Evolutionary conservation across 306 rosid species (phyloP), one percentile per base, ranked within the genome.

Genomic region (Glycine soja): DNA sequence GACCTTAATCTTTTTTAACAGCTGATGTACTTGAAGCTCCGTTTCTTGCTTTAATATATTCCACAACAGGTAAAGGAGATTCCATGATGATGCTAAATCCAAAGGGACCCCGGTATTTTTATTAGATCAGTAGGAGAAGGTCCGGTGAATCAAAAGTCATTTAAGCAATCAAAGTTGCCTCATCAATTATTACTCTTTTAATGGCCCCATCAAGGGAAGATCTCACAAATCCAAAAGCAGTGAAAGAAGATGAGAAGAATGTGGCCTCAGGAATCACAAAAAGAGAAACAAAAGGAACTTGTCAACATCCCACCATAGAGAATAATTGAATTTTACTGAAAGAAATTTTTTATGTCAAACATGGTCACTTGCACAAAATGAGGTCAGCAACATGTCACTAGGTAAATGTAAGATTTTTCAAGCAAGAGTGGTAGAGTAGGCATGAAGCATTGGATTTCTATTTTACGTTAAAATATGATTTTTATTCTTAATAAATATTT

Each of bases 241-340:
- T 61, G 84, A 85, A 85, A 83, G 90, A 85, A 84, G 95, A 87
- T 90, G 86, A 24, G 91, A 90, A 85, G 92, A 91, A 91, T 89
- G 85, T 90, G 93, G 88, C 97, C 91, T 85, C 84, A 87, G 93
- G 95, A 91, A 91, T 93, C 98, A 76, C 73, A 72, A 74, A 91
- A 93, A 86, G 94, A 82, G 90, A 88, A 86, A 81, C 90, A 83
- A 93, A 93, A 88, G 87, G 94, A 93, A 87, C 91, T 87, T 91
- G 92, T 91, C 97, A 81, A 82, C 86, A 76, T 90, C 94, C 86
- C 90, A 90, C 90, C 84, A 82, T 62, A 78, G 85, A 83, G 80
- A 85, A 86, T 81, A 83, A 86, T 81, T 84, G 70, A 56, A 83
- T 79, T 70, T 82, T 84, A 72, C 78, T 75, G 11, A 54, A 70